Evolutionary conservation across 495 filamentous ascomycete species (phyloP).

Genomic region (Penicillium manginii): DNA sequence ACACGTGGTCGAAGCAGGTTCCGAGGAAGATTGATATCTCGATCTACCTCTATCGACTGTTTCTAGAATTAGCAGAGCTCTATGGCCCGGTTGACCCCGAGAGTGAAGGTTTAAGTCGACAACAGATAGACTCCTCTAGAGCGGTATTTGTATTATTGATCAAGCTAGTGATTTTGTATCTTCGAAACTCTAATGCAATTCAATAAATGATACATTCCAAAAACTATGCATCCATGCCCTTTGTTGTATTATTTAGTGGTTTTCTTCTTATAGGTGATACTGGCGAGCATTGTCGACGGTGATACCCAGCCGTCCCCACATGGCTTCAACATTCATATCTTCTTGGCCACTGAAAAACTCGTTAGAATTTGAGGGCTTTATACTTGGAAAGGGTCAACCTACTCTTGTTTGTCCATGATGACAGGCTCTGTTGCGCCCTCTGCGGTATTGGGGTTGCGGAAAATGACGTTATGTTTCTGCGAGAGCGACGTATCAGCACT

Average conservation of each 20-base stretch:
- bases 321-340: constrained; percentile 54
- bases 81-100: not conserved
- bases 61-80: constrained; percentile 44
- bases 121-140: not conserved
- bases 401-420: constrained; percentile 49
- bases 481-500: constrained; percentile 1
- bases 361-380: constrained; percentile 17
- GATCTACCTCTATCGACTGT: constrained; percentile 44
- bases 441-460: constrained; percentile 50
- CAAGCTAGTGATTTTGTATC: too few relatives aligned
- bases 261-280: constrained; percentile 14
- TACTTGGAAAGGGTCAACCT: constrained; percentile 16
- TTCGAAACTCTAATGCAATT: too few relatives aligned
- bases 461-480: constrained; percentile 53
- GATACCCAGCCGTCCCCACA: constrained; percentile 47
- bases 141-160: not conserved
- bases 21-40: constrained; percentile 41
- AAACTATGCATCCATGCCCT: too few relatives aligned
- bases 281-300: constrained; percentile 20
- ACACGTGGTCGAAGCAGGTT: constrained; percentile 41
- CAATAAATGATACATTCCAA: too few relatives aligned
- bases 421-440: constrained; percentile 51
- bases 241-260: not conserved
- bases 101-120: not conserved
- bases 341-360: constrained; percentile 40